Evolutionary conservation across 176 grass and related monocot species (phyloP), one percentile per base, ranked within the genome.

Genomic region (Oryza punctata): DNA sequence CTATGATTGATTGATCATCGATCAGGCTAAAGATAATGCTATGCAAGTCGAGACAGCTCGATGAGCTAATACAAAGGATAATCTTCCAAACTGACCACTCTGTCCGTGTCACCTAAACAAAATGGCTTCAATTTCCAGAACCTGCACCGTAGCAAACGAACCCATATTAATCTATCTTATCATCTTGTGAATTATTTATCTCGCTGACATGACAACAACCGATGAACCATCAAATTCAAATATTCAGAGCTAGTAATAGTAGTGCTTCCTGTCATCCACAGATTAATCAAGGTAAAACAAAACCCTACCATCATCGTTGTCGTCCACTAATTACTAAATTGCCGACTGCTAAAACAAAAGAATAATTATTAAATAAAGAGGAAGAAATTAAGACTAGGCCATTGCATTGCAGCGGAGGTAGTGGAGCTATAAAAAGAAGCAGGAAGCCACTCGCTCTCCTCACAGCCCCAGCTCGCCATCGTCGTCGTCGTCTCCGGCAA

Each of bases 341-440:
- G 63, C 72, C 33, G 33, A 35, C 33, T 35, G 70, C 19, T 49
- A 49, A 75, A 75, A 18, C 14, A 81, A 38, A 38, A 38, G 37
- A 38, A 38, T 38, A 38, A 61, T 61, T 61, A 24, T 3, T 24
- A 24, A 27, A 19, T 10, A n/a, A n/a, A 57, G 52, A n/a, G 1
- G 52, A 57, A 57, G 18, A 57, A 6, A 57, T n/a, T n/a, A 57
- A 77, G 10, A 37, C 6, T 2, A 37, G 30, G 38, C 14, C 59
- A 79, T 67, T 33, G 32, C 4, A n/a, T n/a, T 65, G 47, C 47
- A 16, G 47, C 14, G 4, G 47, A 32, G 16, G 50, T 57, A 61
- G 21, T 24, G 66, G 77, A 19, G 44, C 75, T 88, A 91, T 81
- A 91, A 91, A 76, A 59, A 11, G n/a, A 28, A 52, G 14, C 24